Evolutionary conservation across 768 basidiomycete species (phyloP), one percentile per base, ranked within the genome.

Genomic region (Russula virescens): DNA sequence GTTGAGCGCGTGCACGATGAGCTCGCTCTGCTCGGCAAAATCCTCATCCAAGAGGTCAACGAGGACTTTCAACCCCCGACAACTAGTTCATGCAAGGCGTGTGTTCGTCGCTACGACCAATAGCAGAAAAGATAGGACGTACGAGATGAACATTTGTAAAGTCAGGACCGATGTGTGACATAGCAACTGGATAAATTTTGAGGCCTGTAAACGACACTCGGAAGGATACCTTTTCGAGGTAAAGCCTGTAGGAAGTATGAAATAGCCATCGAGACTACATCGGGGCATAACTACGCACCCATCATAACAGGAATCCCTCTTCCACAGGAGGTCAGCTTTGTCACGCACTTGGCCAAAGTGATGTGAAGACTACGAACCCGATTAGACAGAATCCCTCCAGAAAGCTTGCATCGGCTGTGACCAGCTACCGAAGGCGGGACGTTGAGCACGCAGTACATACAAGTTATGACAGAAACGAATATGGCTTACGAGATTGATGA

Each of bases 81-180:
- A 99, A 19, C 92, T 96, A 31, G 31, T 31, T 31, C 8, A 31
- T 31, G 3, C 18, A 18, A 14, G 34, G 19, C 14, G 16, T 18
- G 48, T 3, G 23, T 54, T 59, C 38, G 34, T 45, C 23, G 34
- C 26, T 31, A 13, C 40, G n/a, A 61, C 31, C 9, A 8, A 28
- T 38, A n/a, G 45, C 9, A 1, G 28, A 19, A 47, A 3, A 23
- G 9, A n/a, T 5, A 18, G n/a, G 25, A 84, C 92, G 62, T 71
- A 94, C 93, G 94, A 91, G 65, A 98, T 97, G 76, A 98, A 98
- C 96, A 98, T 98, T 71, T 98, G 96, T 43, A 98, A 76, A 2
- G 96, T 99, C 65, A 97, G 75, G 13, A 94, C 87, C 2, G 96
- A 98, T 0, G 94, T 90, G 71, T 94, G 86, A 72, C 96, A 97